Conservation (phyloP, 2,329 filamentous ascomycete species). For the Alternaria sp. region DNA sequence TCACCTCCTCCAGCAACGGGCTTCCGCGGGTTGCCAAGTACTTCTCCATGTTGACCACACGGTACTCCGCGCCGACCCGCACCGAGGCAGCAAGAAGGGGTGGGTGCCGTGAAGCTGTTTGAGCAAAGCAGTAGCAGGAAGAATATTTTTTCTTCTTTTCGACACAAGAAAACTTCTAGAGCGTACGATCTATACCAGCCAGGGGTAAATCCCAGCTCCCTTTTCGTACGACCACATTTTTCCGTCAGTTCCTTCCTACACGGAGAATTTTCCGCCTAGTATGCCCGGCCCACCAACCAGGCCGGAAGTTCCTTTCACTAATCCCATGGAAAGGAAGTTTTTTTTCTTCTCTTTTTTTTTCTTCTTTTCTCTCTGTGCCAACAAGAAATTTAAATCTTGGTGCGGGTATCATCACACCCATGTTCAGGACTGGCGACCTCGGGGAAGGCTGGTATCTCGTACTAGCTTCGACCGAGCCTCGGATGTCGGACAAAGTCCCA, state of each 20-base stretch:
- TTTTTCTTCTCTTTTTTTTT: neutral
- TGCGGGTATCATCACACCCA: slow-evolving; percentile 1
- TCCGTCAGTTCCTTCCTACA: neutral
- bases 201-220: slow-evolving; percentile 1
- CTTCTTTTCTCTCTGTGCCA: neutral
- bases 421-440: neutral
- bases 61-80: slow-evolving; percentile 1
- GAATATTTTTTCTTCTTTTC: neutral
- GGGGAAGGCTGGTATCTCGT: neutral
- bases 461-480: slow-evolving; percentile 14
- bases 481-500: neutral
- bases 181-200: neutral
- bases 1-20: slow-evolving; percentile 3
- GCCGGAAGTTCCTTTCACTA: slow-evolving; percentile 1
- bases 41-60: neutral
- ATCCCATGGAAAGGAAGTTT: neutral
- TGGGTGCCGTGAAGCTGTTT: slow-evolving; percentile 7
- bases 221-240: neutral
- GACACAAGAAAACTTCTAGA: neutral
- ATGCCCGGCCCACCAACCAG: slow-evolving; percentile 6
- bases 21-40: slow-evolving; percentile 8
- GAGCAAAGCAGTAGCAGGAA: slow-evolving; percentile 3
- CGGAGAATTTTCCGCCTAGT: slow-evolving; percentile 12
- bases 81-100: slow-evolving; percentile 9
- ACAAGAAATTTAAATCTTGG: slow-evolving; percentile 1